Base-by-base conservation (phyloP, 2,329 filamentous ascomycete species). In the Pseudogymnoascus sp. region DNA sequence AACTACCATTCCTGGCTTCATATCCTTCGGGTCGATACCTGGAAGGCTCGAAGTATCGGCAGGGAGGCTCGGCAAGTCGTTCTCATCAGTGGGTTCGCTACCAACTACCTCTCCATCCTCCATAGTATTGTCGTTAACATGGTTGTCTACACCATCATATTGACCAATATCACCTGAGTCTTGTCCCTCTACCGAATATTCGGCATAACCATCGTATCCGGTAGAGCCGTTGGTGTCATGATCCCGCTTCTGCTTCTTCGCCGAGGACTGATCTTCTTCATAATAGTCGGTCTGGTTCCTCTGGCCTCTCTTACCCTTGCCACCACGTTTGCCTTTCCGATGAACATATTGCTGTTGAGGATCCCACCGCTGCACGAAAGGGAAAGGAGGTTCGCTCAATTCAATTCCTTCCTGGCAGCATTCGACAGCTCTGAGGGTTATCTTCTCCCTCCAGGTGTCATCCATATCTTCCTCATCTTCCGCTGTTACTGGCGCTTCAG, bases 321-420 rank as follows among this genome's bases (percentile, higher is more conserved):
- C 74, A 25, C 75, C 74, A 29, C 74, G 71, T 58, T 77, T 76
- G 39, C 72, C 74, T 44, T 74, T 75, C 66, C 78, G 77, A 66
- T 77, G 76, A 13, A 65, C 65, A 35, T 68, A 66, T 72, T 83
- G 81, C 69, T 92, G 89, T 64, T 91, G 87, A 3, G 84, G 82
- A 73, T 96, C 91, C 93, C 92, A 97, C 55, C 90, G 84, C 73
- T 97, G 92, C 13, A 89, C 80, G 73, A 97, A 97, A 0, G 92
- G 92, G 70, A 95, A 97, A 0, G 92, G 90, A 0, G 93, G 92
- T 35, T 90, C 82, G 61, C 83, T 89, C 51, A 96, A 78, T 33
- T 82, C 77, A 39, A 91, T 76, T 4, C 80, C 82, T 31, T 89
- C 82, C n/a, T 89, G 81, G 65, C 86, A 84, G 74, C 92, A 97